A percentile compares a stretch with the other conserved stretches of the same genome.
Conservation (phyloP, 2,329 filamentous ascomycete genomes). For the Neofusicoccum ribis region DNA sequence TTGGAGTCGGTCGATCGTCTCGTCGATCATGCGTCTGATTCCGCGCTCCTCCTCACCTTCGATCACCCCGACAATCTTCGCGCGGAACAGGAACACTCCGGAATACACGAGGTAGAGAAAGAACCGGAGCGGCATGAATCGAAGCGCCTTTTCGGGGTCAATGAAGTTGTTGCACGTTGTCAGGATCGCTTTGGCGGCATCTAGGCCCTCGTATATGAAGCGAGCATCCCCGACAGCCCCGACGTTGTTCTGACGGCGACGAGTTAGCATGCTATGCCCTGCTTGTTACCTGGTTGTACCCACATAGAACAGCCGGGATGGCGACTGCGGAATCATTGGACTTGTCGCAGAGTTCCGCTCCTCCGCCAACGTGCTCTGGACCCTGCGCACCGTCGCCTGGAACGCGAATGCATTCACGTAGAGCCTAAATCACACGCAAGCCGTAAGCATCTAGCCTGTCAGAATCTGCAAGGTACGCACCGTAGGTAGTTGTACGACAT, state of each 20-base stretch:
- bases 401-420: slow-evolving; percentile 78
- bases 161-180: slow-evolving; percentile 54
- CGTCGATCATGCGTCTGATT: slow-evolving; percentile 48
- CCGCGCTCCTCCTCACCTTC: slow-evolving; percentile 48
- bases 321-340: slow-evolving; percentile 35
- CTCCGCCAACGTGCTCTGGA: slow-evolving; percentile 4
- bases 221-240: slow-evolving; percentile 50
- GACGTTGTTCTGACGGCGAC: slow-evolving; percentile 47
- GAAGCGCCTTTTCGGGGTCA: slow-evolving; percentile 47
- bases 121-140: slow-evolving; percentile 51
- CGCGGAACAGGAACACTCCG: slow-evolving; percentile 51
- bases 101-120: slow-evolving; percentile 52
- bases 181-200: slow-evolving; percentile 51
- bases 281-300: background rate
- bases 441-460: background rate
- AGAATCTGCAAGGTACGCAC: background rate
- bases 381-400: slow-evolving; percentile 62
- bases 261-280: background rate
- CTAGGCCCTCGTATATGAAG: slow-evolving; percentile 53
- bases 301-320: slow-evolving; percentile 42
- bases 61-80: slow-evolving; percentile 50
- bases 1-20: slow-evolving; percentile 46
- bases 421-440: slow-evolving; percentile 35
- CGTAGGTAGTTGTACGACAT: slow-evolving; percentile 73
- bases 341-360: slow-evolving; percentile 9